These are phyloP conservation scores for Pyricularia grisea DNA, from an alignment of 2,329 filamentous ascomycete species.

Conservation along the genomic window DNA sequence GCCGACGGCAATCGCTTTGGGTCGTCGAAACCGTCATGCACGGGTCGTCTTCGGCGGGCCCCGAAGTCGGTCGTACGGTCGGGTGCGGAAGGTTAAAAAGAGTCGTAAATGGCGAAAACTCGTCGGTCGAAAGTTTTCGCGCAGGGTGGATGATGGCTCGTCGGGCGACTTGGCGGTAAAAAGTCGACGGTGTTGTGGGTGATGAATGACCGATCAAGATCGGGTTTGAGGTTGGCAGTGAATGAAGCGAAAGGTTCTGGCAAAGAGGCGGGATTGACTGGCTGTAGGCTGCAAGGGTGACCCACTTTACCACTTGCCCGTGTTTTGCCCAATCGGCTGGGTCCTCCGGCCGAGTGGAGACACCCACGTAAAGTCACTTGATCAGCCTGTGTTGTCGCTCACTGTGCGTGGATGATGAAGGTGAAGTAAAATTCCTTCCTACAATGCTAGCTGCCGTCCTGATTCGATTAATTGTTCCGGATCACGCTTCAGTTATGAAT, in stretches of 20 bases:
- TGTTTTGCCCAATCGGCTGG: slow-evolving; percentile 1
- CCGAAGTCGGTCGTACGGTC: slow-evolving; percentile 1
- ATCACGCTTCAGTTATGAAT: not conserved
- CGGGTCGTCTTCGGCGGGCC: slow-evolving; percentile 1
- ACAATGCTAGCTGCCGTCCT: not conserved
- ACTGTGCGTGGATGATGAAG: not conserved
- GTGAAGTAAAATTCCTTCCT: not conserved
- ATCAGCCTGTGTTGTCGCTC: not conserved
- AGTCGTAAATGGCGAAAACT: not conserved
- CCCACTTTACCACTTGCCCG: not conserved
- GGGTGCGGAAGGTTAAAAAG: not conserved
- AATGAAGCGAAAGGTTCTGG: slow-evolving; percentile 3
- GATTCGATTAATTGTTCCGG: not conserved
- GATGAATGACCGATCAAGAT: not conserved
- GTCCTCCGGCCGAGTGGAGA: not conserved
- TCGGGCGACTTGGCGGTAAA: not conserved
- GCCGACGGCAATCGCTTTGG: slow-evolving; percentile 26
- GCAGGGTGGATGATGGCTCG: not conserved
- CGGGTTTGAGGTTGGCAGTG: slow-evolving; percentile 4
- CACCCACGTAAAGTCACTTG: slow-evolving; percentile 1
- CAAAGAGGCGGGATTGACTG: slow-evolving; percentile 2
- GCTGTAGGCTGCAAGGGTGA: not conserved
- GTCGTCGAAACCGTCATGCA: slow-evolving; percentile 6
- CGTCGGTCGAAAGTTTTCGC: not conserved
- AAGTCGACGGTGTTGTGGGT: not conserved